Percentiles rank a stretch among this genome's conserved stretches.
Evolutionary conservation across 495 filamentous ascomycete genomes (phyloP).

Genomic region (Annulohypoxylon nitens): DNA sequence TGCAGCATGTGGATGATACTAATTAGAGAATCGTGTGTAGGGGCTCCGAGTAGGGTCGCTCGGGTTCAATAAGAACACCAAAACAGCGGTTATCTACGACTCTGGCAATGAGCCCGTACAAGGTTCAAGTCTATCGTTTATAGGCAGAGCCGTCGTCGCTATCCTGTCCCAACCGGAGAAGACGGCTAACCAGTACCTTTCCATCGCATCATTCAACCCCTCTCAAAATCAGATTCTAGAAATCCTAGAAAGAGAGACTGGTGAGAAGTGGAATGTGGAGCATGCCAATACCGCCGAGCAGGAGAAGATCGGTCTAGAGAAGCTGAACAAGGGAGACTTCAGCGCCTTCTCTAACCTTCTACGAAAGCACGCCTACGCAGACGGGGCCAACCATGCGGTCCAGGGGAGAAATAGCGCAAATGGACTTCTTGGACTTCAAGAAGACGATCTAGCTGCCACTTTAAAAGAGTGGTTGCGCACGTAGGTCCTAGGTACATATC

Average conservation of each 20-base stretch:
- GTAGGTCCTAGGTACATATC: not conserved
- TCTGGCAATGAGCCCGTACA: slow-evolving; percentile 66
- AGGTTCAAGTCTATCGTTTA: slow-evolving; percentile 59
- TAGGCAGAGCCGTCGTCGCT: slow-evolving; percentile 63
- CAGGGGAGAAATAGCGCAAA: slow-evolving; percentile 41
- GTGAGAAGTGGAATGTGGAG: slow-evolving; percentile 56
- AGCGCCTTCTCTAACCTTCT: slow-evolving; percentile 60
- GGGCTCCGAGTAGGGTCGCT: slow-evolving; percentile 56
- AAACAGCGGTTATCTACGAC: slow-evolving; percentile 63
- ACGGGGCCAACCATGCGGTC: slow-evolving; percentile 62
- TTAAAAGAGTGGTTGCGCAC: slow-evolving; percentile 45
- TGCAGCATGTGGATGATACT: not conserved
- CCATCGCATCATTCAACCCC: slow-evolving; percentile 63
- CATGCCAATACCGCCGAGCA: slow-evolving; percentile 58
- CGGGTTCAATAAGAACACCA: slow-evolving; percentile 59
- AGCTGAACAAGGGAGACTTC: slow-evolving; percentile 58
- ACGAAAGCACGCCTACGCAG: slow-evolving; percentile 52
- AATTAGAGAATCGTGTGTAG: slow-evolving; percentile 49
- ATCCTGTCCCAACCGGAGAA: slow-evolving; percentile 64
- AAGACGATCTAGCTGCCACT: slow-evolving; percentile 47
- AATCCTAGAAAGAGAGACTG: slow-evolving; percentile 63
- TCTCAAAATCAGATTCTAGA: slow-evolving; percentile 68
- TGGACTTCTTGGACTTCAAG: slow-evolving; percentile 41
- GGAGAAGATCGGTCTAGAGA: slow-evolving; percentile 59
- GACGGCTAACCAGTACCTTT: slow-evolving; percentile 67